These are phyloP conservation scores for Macrophomina pseudophaseolina DNA, from an alignment of 2,329 filamentous ascomycete genomes.

Conservation along the genomic window DNA sequence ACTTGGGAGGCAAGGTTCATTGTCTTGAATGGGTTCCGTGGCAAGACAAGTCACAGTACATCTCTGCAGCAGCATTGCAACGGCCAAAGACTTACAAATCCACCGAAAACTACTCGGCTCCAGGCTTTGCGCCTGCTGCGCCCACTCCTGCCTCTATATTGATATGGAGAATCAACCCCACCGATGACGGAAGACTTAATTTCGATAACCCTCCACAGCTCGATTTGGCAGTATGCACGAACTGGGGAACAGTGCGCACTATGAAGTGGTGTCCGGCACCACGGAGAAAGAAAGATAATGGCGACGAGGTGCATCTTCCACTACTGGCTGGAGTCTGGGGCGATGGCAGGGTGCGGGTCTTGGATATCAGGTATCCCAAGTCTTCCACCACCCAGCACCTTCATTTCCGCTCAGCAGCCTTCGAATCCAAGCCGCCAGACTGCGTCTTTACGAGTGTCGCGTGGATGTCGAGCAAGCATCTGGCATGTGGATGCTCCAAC, in stretches of 20 bases:
- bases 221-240: constrained; percentile 58
- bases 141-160: constrained; percentile 57
- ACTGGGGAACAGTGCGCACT: constrained; percentile 61
- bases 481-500: constrained; percentile 62
- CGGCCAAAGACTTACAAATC: constrained; percentile 36
- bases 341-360: constrained; percentile 62
- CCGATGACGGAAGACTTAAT: constrained; percentile 48
- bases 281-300: constrained; percentile 34
- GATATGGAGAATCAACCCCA: constrained; percentile 55
- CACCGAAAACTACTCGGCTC: constrained; percentile 42
- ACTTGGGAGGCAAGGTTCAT: constrained; percentile 60
- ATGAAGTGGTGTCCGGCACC: constrained; percentile 63
- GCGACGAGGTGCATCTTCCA: constrained; percentile 48
- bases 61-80: constrained; percentile 54
- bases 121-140: constrained; percentile 36
- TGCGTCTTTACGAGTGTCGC: constrained; percentile 61
- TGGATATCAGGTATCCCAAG: constrained; percentile 51
- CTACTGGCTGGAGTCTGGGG: constrained; percentile 62
- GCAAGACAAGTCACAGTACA: constrained; percentile 55
- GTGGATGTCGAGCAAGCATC: constrained; percentile 61
- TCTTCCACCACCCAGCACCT: constrained; percentile 37
- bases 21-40: constrained; percentile 53
- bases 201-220: constrained; percentile 51
- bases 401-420: constrained; percentile 54
- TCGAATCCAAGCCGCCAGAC: constrained; percentile 56